A percentile compares a stretch with the other conserved stretches of the same genome.
phyloP scores from a whole-genome alignment of 768 basidiomycete genomes.

The Leucogyrophana mollusca region DNA sequence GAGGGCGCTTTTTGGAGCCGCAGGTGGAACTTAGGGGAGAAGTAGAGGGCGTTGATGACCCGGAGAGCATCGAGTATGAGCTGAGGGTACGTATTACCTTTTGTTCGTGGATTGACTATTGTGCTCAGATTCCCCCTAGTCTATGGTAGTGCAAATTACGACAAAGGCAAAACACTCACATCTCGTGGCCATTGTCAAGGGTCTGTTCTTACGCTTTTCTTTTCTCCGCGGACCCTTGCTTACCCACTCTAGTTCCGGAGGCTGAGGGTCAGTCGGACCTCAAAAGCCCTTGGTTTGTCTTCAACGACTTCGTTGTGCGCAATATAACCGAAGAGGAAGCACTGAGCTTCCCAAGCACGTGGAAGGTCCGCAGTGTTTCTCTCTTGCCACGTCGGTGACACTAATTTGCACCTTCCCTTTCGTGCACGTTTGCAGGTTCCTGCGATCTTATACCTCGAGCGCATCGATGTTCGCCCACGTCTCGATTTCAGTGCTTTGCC shows the following conservation, averaged over 20 bases:
- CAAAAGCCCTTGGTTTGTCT: conserved; percentile 80
- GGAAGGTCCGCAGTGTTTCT: conserved; percentile 70
- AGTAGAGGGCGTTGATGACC: conserved; percentile 56
- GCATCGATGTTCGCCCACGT: conserved; percentile 53
- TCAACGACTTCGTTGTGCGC: conserved; percentile 94
- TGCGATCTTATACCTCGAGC: conserved; percentile 87
- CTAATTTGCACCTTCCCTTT: conserved; percentile 5
- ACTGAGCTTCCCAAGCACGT: conserved; percentile 79
- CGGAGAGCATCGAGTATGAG: conserved; percentile 59
- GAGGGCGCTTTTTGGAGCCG: conserved; percentile 54
- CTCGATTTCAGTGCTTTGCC: conserved; percentile 70
- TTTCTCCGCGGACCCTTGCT: neutral
- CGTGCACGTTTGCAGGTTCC: conserved; percentile 65
- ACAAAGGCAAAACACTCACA: conserved; percentile 74
- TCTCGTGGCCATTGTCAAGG: conserved; percentile 84
- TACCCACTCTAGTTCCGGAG: conserved; percentile 57
- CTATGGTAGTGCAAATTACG: conserved; percentile 78
- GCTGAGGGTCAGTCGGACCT: conserved; percentile 43
- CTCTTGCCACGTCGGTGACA: neutral
- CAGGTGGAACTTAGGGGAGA: conserved; percentile 58
- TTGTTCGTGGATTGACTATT: neutral
- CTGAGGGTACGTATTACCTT: conserved; percentile 56
- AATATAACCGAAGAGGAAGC: conserved; percentile 87
- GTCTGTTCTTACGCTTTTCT: conserved; percentile 31
- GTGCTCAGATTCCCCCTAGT: conserved; percentile 38